These are phyloP conservation scores for Penicillium lividum DNA, from an alignment of 495 filamentous ascomycete genomes.

Conservation along the genomic window DNA sequence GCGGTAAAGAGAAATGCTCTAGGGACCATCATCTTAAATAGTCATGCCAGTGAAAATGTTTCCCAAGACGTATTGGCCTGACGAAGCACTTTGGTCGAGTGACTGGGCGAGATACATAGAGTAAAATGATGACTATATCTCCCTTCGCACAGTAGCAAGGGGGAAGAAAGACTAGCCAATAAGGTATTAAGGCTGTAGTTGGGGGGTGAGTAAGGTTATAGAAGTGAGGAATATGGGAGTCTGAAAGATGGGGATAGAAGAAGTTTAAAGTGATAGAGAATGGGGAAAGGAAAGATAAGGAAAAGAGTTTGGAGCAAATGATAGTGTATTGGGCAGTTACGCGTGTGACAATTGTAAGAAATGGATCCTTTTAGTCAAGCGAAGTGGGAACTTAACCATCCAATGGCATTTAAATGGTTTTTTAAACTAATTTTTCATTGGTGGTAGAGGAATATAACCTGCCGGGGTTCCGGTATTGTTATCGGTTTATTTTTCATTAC, in stretches of 20 bases:
- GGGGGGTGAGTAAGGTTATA: background rate
- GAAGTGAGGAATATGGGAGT: background rate
- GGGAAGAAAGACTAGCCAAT: conserved; percentile 12
- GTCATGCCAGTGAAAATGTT: conserved; percentile 19
- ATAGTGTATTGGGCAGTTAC: conserved; percentile 37
- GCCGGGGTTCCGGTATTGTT: conserved; percentile 11
- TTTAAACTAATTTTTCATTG: conserved; percentile 4
- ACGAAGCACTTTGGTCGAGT: conserved; percentile 52
- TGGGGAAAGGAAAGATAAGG: conserved; percentile 20
- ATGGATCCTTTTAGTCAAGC: conserved; percentile 6
- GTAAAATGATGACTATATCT: conserved; percentile 15
- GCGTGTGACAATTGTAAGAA: conserved; percentile 24
- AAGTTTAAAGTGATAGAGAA: conserved; percentile 3
- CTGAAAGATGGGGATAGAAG: background rate
- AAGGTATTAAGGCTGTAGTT: background rate
- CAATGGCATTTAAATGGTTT: background rate
- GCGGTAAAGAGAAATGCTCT: conserved; percentile 46
- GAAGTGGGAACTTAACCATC: background rate
- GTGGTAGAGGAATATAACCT: conserved; percentile 7
- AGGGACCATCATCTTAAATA: conserved; percentile 48
- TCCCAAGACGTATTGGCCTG: conserved; percentile 31
- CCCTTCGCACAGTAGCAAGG: conserved; percentile 16
- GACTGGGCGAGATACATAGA: conserved; percentile 50
- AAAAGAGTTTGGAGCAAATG: conserved; percentile 14
- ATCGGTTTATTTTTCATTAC: background rate